phyloP scores from a whole-genome alignment of 345 rosid species.

The Brassica incana region DNA sequence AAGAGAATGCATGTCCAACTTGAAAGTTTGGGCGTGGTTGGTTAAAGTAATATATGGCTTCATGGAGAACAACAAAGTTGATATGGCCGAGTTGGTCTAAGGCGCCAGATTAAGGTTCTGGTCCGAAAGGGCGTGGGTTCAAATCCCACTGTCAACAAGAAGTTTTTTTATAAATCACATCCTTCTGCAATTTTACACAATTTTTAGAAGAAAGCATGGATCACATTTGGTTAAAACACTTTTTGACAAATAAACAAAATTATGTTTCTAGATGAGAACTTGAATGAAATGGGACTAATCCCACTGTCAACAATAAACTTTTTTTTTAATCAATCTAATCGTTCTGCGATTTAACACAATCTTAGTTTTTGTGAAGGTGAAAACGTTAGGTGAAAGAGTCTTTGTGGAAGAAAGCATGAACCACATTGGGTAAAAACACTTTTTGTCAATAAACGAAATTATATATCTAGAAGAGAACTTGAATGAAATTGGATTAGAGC shows the following conservation, averaged over 20 bases:
- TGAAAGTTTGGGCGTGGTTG: neutral
- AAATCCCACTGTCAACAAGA: conserved; percentile 88
- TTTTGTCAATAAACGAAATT: neutral
- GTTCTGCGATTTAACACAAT: neutral
- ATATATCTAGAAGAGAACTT: neutral
- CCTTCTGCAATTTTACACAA: neutral
- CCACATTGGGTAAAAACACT: neutral
- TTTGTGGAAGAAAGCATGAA: neutral
- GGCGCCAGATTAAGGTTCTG: conserved; percentile 99
- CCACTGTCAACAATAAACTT: conserved; percentile 66
- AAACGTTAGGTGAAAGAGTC: neutral
- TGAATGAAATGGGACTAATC: conserved; percentile 26
- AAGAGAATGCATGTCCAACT: neutral
- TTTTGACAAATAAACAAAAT: neutral
- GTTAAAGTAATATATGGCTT: neutral
- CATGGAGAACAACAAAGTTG: conserved; percentile 39
- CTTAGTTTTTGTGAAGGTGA: neutral
- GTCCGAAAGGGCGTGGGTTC: conserved; percentile 99
- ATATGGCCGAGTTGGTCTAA: conserved; percentile 99
- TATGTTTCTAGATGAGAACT: neutral
- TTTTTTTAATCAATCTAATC: neutral
- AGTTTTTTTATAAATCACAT: neutral
- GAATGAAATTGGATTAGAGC: neutral
- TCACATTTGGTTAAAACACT: neutral
- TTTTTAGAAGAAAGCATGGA: neutral